Evolutionary conservation across 148 eudicot genomes (phyloP).

Genomic region (Pouteria glomerata): DNA sequence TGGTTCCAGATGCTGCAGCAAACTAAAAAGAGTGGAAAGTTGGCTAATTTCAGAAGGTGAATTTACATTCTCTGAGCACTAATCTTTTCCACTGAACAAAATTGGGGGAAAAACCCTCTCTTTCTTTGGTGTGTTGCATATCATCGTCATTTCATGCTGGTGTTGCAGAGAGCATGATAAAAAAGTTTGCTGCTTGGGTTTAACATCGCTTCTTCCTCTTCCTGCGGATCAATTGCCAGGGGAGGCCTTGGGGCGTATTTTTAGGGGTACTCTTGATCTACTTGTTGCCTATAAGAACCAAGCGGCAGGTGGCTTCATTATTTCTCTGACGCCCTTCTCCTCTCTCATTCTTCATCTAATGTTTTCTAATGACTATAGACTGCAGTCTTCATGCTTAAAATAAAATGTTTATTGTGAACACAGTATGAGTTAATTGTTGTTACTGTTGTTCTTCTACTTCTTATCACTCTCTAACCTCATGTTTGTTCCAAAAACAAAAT

Average conservation of each 20-base stretch:
- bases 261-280: slow-evolving; percentile 77
- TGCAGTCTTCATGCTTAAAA: not conserved
- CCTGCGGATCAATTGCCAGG: slow-evolving; percentile 79
- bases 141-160: not conserved
- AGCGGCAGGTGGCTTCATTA: slow-evolving; percentile 55
- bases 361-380: not conserved
- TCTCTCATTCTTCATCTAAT: not conserved
- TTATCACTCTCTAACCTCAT: not conserved
- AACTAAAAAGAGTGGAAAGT: slow-evolving; percentile 71
- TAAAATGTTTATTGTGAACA: not conserved
- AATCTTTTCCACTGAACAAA: too few relatives aligned
- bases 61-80: not conserved
- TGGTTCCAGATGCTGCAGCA: slow-evolving; percentile 99
- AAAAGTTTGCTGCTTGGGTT: slow-evolving; percentile 96
- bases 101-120: too few relatives aligned
- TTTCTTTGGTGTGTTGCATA: not conserved
- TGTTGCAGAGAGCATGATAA: slow-evolving; percentile 86
- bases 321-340: not conserved
- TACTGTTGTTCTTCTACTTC: slow-evolving; percentile 2
- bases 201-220: slow-evolving; percentile 77
- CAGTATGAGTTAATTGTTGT: not conserved
- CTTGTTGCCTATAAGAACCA: slow-evolving; percentile 95
- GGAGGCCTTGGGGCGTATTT: slow-evolving; percentile 88
- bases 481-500: not conserved
- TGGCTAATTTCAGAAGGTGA: slow-evolving; percentile 80